Percentiles rank a stretch among this genome's conserved stretches.
Conservation (phyloP, 495 filamentous ascomycete species). For the Xylaria telfairii region DNA sequence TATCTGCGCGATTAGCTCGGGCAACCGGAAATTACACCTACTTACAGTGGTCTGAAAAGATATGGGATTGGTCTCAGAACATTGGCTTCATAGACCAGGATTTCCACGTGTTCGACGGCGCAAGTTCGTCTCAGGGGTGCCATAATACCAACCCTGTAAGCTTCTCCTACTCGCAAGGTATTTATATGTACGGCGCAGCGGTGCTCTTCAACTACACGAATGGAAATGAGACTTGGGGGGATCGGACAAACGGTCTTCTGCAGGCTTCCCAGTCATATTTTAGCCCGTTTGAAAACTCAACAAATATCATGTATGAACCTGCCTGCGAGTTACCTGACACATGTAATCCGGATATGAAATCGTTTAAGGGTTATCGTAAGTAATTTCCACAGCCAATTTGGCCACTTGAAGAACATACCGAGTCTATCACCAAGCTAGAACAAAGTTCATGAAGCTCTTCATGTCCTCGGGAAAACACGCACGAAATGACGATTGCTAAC, state of each 20-base stretch:
- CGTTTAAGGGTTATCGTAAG: constrained; percentile 75
- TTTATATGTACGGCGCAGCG: constrained; percentile 69
- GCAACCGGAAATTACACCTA: constrained; percentile 72
- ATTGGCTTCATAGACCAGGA: constrained; percentile 57
- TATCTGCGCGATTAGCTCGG: constrained; percentile 69
- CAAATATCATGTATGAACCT: constrained; percentile 69
- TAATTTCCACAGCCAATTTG: too few relatives aligned
- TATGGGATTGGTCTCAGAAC: constrained; percentile 69
- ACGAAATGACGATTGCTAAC: background rate
- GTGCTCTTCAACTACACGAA: constrained; percentile 69
- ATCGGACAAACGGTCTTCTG: constrained; percentile 57
- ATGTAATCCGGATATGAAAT: constrained; percentile 76
- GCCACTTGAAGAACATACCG: background rate
- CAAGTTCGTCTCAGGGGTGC: constrained; percentile 53
- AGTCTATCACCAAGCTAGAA: too few relatives aligned
- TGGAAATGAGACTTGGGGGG: constrained; percentile 56
- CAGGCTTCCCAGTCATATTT: constrained; percentile 44
- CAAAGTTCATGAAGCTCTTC: background rate
- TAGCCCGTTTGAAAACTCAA: constrained; percentile 46
- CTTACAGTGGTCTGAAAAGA: constrained; percentile 68
- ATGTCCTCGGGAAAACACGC: background rate
- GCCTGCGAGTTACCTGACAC: constrained; percentile 69
- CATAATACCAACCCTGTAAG: constrained; percentile 48
- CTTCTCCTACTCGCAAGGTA: constrained; percentile 71
- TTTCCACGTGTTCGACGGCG: constrained; percentile 64